Conservation (phyloP, 1,284 basidiomycete genomes). For the Boletellus deceptivus region DNA sequence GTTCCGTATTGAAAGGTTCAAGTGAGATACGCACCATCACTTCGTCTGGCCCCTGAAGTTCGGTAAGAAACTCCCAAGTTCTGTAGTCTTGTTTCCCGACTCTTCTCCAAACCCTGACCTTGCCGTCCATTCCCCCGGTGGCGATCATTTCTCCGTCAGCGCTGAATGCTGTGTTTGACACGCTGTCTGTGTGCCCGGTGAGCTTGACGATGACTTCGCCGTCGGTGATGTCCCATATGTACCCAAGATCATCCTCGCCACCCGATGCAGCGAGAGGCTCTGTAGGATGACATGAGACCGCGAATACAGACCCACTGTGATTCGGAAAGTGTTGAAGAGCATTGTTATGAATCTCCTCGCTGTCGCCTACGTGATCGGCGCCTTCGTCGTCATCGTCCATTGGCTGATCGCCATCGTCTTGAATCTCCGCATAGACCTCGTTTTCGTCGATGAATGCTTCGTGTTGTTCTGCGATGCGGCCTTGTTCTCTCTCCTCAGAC, state of each 20-base stretch:
- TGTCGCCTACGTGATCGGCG: constrained; percentile 39
- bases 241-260: constrained; percentile 94
- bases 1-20: neutral
- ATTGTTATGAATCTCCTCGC: constrained; percentile 48
- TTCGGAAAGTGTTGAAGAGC: constrained; percentile 64
- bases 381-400: constrained; percentile 75
- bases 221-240: constrained; percentile 88
- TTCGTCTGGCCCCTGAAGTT: constrained; percentile 92
- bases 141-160: constrained; percentile 88
- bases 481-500: constrained; percentile 17
- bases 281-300: constrained; percentile 82
- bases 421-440: constrained; percentile 63
- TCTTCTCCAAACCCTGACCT: constrained; percentile 86
- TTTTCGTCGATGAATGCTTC: constrained; percentile 57
- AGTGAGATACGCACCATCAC: constrained; percentile 68
- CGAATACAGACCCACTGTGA: constrained; percentile 81
- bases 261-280: constrained; percentile 87
- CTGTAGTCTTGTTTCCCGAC: constrained; percentile 72
- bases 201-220: constrained; percentile 82
- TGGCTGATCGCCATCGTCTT: constrained; percentile 64
- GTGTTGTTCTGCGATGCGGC: constrained; percentile 40
- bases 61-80: constrained; percentile 90
- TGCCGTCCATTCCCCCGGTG: constrained; percentile 97
- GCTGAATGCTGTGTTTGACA: constrained; percentile 80
- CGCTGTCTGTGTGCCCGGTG: constrained; percentile 91